Percentiles rank a stretch among this genome's conserved stretches.
phyloP scores from a whole-genome alignment of 139 green algal genomes.

The Mesotaenium endlicherianum region DNA sequence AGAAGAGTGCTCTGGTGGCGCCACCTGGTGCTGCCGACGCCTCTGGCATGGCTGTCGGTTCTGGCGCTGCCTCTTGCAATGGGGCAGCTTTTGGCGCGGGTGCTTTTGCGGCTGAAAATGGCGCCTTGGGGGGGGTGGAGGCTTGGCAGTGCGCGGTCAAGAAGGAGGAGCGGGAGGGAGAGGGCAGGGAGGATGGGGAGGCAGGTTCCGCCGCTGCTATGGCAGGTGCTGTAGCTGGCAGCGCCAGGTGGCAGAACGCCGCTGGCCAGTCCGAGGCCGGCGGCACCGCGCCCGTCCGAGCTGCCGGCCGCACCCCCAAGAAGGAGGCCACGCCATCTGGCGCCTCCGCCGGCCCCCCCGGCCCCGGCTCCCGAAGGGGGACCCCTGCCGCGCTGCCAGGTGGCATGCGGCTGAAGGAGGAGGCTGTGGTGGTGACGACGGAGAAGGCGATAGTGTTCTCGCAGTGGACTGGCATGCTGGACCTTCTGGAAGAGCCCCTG shows the following conservation, averaged over 20 bases:
- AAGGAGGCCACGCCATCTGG: neutral
- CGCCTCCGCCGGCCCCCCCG: neutral
- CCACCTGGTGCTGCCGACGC: neutral
- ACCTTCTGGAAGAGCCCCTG: conserved; percentile 81
- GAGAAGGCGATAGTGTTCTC: conserved; percentile 48
- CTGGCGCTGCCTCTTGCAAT: neutral
- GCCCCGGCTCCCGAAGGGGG: too few relatives aligned
- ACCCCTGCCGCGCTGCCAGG: too few relatives aligned
- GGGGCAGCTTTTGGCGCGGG: neutral
- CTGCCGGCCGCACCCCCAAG: too few relatives aligned
- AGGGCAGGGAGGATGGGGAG: neutral
- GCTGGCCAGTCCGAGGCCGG: too few relatives aligned
- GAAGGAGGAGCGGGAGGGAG: neutral
- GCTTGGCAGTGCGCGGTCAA: neutral
- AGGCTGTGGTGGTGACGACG: neutral
- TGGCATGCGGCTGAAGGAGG: neutral
- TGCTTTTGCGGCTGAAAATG: neutral
- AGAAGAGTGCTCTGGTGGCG: neutral
- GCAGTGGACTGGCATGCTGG: conserved; percentile 88
- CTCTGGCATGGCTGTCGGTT: neutral
- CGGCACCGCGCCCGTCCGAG: too few relatives aligned
- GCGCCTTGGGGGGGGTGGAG: too few relatives aligned
- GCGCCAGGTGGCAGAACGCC: too few relatives aligned
- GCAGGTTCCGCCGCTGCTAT: neutral
- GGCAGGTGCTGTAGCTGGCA: neutral